Evolutionary conservation across 371 early-diverging fungal species (phyloP), one percentile per base, ranked within the genome.

Genomic region (Nematocida minor): DNA sequence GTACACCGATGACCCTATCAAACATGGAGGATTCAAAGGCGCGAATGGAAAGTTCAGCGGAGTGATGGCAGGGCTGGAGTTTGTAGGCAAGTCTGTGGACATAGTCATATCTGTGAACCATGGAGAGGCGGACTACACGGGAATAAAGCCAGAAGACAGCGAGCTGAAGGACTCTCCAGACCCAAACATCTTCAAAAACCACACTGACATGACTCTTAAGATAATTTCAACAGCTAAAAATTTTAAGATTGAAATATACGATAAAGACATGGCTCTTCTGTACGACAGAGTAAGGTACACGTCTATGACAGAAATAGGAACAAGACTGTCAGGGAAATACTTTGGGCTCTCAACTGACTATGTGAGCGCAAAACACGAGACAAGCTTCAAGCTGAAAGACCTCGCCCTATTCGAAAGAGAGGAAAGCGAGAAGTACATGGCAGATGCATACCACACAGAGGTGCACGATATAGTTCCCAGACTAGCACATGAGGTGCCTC

Each of bases 231-330:
- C 86, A n/a, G 60, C 70, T 7, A 82, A 82, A 42, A 85, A 85
- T 62, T 83, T 86, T 53, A 83, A 83, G 60, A 80, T 86, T 32
- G 86, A 86, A 51, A 16, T 86, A 18, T 86, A 84, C 66, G 81
- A 83, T 51, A 63, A 80, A 9, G 42, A 60, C 47, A 77, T 81
- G 6, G 80, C 63, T 7, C 60, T 86, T 4, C 32, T 86, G 32
- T 82, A 83, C 51, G 86, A 86, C 63, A 82, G 64, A 44, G 70
- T 86, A 38, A 79, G 84, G 47, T 80, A 82, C 34, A 66, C 74
- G n/a, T 48, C 69, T 9, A 48, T 71, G 46, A 22, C 60, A 27
- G 67, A 47, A 60, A 44, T 83, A 16, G 60, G 70, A 0, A 47
- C 47, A 14, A 20, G 79, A 42, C 71, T 80, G 4, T 67, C 69